A percentile compares a stretch with the other conserved stretches of the same genome.
Conservation (phyloP, 192 early-diverging fungal species). For the Podila clonocystis region DNA sequence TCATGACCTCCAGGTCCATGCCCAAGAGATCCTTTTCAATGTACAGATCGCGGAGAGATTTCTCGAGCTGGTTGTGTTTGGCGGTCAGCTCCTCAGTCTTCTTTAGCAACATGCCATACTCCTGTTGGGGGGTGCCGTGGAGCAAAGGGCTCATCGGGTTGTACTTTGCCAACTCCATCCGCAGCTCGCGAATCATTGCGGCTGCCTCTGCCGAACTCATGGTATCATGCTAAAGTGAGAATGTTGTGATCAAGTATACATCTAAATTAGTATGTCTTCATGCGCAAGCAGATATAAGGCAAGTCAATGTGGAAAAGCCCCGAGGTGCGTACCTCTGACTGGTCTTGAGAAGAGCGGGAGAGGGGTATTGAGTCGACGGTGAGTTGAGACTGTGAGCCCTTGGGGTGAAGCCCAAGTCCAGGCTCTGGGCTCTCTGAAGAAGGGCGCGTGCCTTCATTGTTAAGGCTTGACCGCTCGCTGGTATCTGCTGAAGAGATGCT, state of each 20-base stretch:
- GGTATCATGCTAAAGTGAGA: conserved; percentile 12
- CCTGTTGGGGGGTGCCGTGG: conserved; percentile 32
- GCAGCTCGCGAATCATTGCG: conserved; percentile 25
- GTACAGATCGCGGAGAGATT: conserved; percentile 39
- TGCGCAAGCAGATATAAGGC: neutral
- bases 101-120: conserved; percentile 19
- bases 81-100: conserved; percentile 27
- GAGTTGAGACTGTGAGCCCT: neutral
- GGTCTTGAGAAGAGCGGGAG: neutral
- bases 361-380: conserved; percentile 6
- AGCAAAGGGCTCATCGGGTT: conserved; percentile 40
- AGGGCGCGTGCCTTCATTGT: neutral
- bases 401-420: conserved; percentile 1
- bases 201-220: conserved; percentile 19
- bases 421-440: conserved; percentile 12
- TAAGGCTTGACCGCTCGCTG: conserved; percentile 10
- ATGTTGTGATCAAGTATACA: neutral
- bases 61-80: conserved; percentile 35
- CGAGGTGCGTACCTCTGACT: conserved; percentile 3
- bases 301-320: neutral
- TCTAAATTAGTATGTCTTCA: neutral
- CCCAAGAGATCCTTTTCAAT: conserved; percentile 47
- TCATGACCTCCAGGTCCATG: conserved; percentile 47
- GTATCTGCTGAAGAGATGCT: conserved; percentile 20
- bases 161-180: conserved; percentile 39